Evolutionary conservation across 1,139 yeast genomes (phyloP), one percentile per base, ranked within the genome.

Genomic region (Suhomyces anneliseae): DNA sequence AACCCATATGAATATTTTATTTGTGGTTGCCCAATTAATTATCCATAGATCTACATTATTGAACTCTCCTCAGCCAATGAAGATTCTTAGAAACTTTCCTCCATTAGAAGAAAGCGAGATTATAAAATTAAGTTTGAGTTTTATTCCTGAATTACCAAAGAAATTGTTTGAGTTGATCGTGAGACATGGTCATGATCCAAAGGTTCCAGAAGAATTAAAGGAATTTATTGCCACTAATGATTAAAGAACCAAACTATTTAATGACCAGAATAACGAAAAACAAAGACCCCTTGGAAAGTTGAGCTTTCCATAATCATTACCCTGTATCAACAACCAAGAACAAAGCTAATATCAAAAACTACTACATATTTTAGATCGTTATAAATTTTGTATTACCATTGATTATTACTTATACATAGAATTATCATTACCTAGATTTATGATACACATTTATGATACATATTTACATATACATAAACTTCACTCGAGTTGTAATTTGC

Each of bases 21-120:
- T 90, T 56, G 82, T 90, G 9, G 90, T 90, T 14, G 95, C 97
- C 0, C 96, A 90, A 63, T 69, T 90, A 39, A 83, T 88, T 11
- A 72, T 85, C 44, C 84, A 87, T 54, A 70, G 97, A 45, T 76
- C 83, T 6, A 69, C 75, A 39, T 68, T 90, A 12, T 65, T 90
- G 49, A 68, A 69, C 19, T 76, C 86, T 7, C 66, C 67, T 27
- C 86, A 75, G 51, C 97, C 97, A 15, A 90, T 90, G 87, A 75
- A 83, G 42, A 64, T 87, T 15, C 66, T 90, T 45, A 71, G 97
- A 42, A 84, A 81, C 49, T 83, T 90, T 56, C 97, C 97, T 0
- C 70, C 72, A 4, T 68, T 90, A 47, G 82, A 85, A 50, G 90
- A 92, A 24, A 81, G 80, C 52, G 90, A 87, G 57, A 82, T 89